phyloP scores from a whole-genome alignment of 2,329 filamentous ascomycete genomes.

The Trichoderma guizhouense region DNA sequence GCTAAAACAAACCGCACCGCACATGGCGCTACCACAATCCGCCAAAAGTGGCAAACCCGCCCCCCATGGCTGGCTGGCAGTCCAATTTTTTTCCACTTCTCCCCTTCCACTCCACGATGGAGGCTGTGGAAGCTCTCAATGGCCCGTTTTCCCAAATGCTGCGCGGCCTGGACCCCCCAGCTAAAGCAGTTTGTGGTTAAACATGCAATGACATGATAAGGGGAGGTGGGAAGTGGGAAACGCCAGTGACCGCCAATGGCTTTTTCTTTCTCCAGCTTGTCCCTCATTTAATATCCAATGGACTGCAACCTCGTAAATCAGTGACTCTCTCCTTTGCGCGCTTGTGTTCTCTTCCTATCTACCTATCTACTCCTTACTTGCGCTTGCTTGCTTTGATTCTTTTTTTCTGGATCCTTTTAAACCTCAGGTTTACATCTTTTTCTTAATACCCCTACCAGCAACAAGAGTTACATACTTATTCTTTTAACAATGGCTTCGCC shows the following conservation, averaged over 20 bases:
- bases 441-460: not conserved
- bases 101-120: not conserved
- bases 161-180: not conserved
- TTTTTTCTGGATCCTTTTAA: not conserved
- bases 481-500: conserved; percentile 27
- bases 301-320: not conserved
- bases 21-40: not conserved
- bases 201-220: not conserved
- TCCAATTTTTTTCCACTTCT: not conserved
- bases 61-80: not conserved
- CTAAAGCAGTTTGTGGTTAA: not conserved
- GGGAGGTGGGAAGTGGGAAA: not conserved
- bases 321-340: not conserved
- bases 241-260: not conserved
- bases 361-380: not conserved
- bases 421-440: not conserved
- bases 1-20: not conserved
- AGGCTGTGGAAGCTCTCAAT: not conserved
- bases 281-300: not conserved
- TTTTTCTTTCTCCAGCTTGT: not conserved
- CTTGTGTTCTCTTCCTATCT: not conserved
- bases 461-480: not conserved
- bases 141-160: not conserved
- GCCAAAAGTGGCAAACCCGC: not conserved
- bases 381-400: not conserved